Base-by-base conservation (phyloP, 352 stramenopile genomes). In the Thalassiosira oceanica region DNA sequence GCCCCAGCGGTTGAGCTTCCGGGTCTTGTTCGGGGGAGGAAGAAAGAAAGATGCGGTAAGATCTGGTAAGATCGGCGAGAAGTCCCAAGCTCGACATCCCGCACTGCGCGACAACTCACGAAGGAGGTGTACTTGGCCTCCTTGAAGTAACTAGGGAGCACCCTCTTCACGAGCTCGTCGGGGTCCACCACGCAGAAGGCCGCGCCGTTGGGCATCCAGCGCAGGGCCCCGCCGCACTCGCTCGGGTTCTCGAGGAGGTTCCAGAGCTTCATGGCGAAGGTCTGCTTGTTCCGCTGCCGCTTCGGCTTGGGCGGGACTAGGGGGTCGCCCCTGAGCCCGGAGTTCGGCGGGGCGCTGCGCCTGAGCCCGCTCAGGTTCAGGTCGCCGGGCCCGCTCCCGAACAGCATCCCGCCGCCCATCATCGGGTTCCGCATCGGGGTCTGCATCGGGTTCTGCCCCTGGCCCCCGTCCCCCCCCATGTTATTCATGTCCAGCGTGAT, bases 101-200 rank as follows among this genome's bases (percentile, higher is more conserved):
- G 26, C 2, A 46, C 8, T 8, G n/a, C n/a, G n/a, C n/a, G n/a
- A n/a, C n/a, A n/a, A 65, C 55, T 66, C 21, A 66, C 56, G 49
- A 86, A 83, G 15, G 63, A 80, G 15, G 73, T 69, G 42, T 71
- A 80, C 43, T 85, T 86, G 23, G 73, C 68, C 15, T 55, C 42
- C 39, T 83, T 83, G 49, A 85, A 85, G 42, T 77, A 56, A 13
- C 52, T 36, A 8, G 67, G 68, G 16, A 86, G 61, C 24, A 86
- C 64, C 11, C 66, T 62, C 5, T 62, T 43, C 11, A 71, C 51
- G 15, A 86, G 76, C 0, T 33, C 51, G 28, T 84, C 77, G 0
- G 60, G 43, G 27, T 84, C 54, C 11, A 83, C 5, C 41, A 86
- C 70, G 31, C 27, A 65, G 28, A 83, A 84, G 2, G 69, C 51